Base-by-base conservation (phyloP, 2,329 filamentous ascomycete species). In the Canariomyces notabilis region DNA sequence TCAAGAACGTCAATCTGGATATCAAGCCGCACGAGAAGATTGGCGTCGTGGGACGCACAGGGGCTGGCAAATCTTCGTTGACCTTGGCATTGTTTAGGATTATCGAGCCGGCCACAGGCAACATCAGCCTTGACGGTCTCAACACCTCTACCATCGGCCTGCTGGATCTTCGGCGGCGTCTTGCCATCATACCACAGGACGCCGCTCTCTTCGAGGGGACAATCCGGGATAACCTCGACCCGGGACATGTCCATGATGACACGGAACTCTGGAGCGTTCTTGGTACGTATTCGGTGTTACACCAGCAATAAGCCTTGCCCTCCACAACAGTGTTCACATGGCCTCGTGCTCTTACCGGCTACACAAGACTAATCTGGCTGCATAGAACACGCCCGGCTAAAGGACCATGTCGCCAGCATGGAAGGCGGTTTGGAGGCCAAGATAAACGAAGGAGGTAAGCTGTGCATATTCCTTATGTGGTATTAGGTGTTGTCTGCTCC, bases 21-120 rank as follows among this genome's bases (percentile, higher is more conserved):
- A 95, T 98, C 73, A 94, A 95, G 71, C 84, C 91, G 5, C 89
- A 90, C 61, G 93, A 98, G 73, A 98, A 97, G 76, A 93, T 98
- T 64, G 93, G 93, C 50, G 90, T 98, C 9, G 93, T 98, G 23
- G 93, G 93, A 45, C 85, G 93, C 39, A 98, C 93, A 0, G 93
- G 93, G 44, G 93, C 93, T 23, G 93, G 93, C 62, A 98, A 98
- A 72, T 95, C 88, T 50, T 95, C 89, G 8, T 72, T 98, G 51
- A 97, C 93, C 1, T 75, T 98, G 51, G 84, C 93, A 2, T 74
- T 98, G 16, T 98, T 98, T 79, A 83, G 94, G 42, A 89, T 98
- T 56, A 97, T 98, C 52, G 94, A 98, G 69, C 81, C 90, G 2
- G 79, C 76, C 31, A 80, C 80, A 34, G 93, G 93, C 42, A 77